phyloP scores from a whole-genome alignment of 306 rosid species.

The Aeschynomene evenia region DNA sequence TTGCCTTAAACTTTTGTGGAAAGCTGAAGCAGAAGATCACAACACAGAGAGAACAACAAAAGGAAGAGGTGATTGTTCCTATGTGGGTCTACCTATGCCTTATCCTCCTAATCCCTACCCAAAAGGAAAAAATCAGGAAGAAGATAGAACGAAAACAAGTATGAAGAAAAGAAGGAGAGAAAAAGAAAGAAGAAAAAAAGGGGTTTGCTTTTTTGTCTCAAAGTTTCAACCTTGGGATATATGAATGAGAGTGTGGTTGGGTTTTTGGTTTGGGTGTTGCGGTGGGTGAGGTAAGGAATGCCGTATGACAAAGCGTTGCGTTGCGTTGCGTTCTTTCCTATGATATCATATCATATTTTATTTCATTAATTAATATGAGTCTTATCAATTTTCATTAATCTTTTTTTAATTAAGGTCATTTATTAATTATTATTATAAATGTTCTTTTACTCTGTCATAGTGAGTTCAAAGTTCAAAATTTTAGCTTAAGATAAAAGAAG shows the following conservation, averaged over 20 bases:
- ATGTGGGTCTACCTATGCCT: not conserved
- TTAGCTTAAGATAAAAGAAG: no score
- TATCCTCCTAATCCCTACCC: constrained; percentile 20
- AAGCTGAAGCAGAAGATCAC: constrained; percentile 14
- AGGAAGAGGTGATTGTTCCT: not conserved
- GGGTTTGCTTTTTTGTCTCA: not conserved
- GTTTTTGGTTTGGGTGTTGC: constrained; percentile 31
- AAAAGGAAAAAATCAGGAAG: not conserved
- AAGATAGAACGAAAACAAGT: not conserved
- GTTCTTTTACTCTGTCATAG: no score
- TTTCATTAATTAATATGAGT: no score
- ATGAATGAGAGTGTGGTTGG: constrained; percentile 27
- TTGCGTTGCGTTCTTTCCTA: not conserved
- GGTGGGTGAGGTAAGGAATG: constrained; percentile 43
- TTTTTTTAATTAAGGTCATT: no score
- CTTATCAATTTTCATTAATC: no score
- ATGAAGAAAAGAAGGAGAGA: not conserved
- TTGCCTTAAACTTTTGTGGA: constrained; percentile 16
- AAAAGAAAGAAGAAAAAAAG: not conserved
- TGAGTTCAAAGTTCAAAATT: no score
- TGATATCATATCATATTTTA: no score
- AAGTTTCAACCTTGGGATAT: not conserved
- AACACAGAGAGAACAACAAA: not conserved
- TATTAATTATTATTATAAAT: no score
- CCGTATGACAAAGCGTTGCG: constrained; percentile 31